Evolutionary conservation across 352 stramenopile genomes (phyloP), one percentile per base, ranked within the genome.

Genomic region (Elongisporangium prolatum): DNA sequence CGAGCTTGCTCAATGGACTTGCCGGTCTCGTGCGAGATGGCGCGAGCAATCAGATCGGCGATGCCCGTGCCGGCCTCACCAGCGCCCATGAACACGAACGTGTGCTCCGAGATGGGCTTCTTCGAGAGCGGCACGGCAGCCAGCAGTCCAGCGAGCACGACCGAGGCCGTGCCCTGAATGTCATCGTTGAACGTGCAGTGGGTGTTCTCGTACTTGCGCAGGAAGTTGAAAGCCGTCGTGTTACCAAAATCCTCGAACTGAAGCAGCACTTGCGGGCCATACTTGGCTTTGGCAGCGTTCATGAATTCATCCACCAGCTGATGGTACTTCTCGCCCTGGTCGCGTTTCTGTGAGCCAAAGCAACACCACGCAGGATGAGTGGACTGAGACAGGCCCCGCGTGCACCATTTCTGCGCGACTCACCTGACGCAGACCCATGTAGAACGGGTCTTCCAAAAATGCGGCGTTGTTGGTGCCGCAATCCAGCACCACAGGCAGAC

Each of bases 231-330:
- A 37, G 86, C 86, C 7, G 86, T 94, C 51, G 81, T 86, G 73
- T 94, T 94, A 62, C 84, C 85, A 64, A 96, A 96, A 69, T 96
- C 86, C 64, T 96, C 82, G 57, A 91, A 92, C 74, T 93, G 78
- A 20, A 97, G 79, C 54, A 97, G 68, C 58, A 97, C 83, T 11
- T 84, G 70, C 44, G 72, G 68, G 37, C 86, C 95, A 69, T 93
- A 94, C 65, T 91, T 91, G 69, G 93, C 76, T 68, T 96, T 88
- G 54, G 96, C 87, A 1, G 92, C 90, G 61, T 93, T 76, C 84
- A 99, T 97, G 71, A 98, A 98, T 77, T 99, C 96, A 47, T 98
- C 91, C 16, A 99, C 84, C 48, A 99, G 75, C 56, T 97, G 71
- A 73, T 97, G 94, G 61, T 98, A 99, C 34, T 83, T 69, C 37